phyloP scores from a whole-genome alignment of 2,329 filamentous ascomycete genomes.

The Plenodomus biglobosus region DNA sequence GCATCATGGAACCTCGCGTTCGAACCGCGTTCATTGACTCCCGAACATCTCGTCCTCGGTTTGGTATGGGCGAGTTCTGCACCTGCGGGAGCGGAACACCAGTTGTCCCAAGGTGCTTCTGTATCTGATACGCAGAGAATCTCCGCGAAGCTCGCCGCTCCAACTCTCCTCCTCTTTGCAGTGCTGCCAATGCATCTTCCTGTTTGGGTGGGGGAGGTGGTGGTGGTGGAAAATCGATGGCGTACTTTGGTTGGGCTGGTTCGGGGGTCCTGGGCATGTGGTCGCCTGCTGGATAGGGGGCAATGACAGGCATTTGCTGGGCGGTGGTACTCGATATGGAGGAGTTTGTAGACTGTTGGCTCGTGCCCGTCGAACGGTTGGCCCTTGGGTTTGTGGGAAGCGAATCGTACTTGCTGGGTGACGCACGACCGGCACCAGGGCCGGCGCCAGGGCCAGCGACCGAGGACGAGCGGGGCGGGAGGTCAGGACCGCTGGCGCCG shows the following conservation, averaged over 20 bases:
- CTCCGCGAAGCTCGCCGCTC: conserved; percentile 89
- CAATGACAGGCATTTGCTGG: conserved; percentile 74
- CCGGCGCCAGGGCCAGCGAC: conserved; percentile 33
- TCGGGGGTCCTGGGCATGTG: conserved; percentile 47
- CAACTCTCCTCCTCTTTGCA: conserved; percentile 89
- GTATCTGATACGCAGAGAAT: conserved; percentile 96
- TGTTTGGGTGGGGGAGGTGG: conserved; percentile 80
- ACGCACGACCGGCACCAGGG: conserved; percentile 44
- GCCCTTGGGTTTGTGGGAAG: conserved; percentile 39
- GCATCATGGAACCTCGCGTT: conserved; percentile 58
- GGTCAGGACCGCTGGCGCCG: conserved; percentile 42
- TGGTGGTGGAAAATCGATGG: conserved; percentile 68
- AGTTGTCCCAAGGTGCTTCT: conserved; percentile 85
- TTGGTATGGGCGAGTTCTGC: conserved; percentile 80
- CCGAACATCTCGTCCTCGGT: conserved; percentile 77
- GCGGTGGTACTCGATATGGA: conserved; percentile 72
- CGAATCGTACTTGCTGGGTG: conserved; percentile 48
- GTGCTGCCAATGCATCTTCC: conserved; percentile 84
- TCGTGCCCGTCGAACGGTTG: conserved; percentile 37
- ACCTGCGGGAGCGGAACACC: conserved; percentile 79
- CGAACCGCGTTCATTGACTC: conserved; percentile 79
- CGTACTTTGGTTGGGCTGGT: conserved; percentile 45
- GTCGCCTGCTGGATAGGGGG: conserved; percentile 69
- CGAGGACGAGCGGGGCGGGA: conserved; percentile 53
- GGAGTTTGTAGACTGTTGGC: conserved; percentile 50